A percentile compares a stretch with the other conserved stretches of the same genome.
Conservation (phyloP, 2,329 filamentous ascomycete genomes). For the Calonectria montana region DNA sequence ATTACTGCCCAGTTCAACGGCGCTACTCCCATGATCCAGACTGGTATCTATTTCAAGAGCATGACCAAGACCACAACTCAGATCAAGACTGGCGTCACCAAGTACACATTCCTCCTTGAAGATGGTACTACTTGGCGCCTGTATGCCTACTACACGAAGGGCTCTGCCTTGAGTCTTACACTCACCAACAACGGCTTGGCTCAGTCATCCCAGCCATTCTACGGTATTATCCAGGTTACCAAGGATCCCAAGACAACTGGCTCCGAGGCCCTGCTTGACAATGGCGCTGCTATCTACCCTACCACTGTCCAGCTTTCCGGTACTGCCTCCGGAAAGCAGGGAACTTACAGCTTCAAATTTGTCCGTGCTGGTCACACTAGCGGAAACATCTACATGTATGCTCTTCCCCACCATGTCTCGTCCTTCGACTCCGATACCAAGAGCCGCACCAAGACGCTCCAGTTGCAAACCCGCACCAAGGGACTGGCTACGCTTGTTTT, state of each 20-base stretch:
- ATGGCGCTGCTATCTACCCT: constrained; percentile 80
- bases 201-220: constrained; percentile 74
- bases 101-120: constrained; percentile 79
- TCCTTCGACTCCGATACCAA: constrained; percentile 73
- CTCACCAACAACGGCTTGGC: constrained; percentile 75
- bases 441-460: constrained; percentile 65
- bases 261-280: constrained; percentile 78
- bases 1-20: constrained; percentile 82
- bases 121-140: constrained; percentile 83
- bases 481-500: constrained; percentile 80
- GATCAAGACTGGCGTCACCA: constrained; percentile 74
- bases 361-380: constrained; percentile 73
- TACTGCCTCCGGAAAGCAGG: constrained; percentile 66
- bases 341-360: constrained; percentile 80
- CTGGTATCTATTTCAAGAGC: constrained; percentile 77
- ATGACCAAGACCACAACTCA: constrained; percentile 69
- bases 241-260: constrained; percentile 72
- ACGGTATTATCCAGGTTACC: constrained; percentile 83
- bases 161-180: constrained; percentile 73
- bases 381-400: constrained; percentile 81
- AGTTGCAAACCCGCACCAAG: constrained; percentile 86
- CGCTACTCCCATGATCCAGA: constrained; percentile 78
- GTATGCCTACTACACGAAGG: constrained; percentile 74
- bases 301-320: constrained; percentile 73
- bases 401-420: constrained; percentile 84